Evolutionary conservation across 108 stramenopile species (phyloP), one percentile per base, ranked within the genome.

Genomic region (Bacterosira constricta): DNA sequence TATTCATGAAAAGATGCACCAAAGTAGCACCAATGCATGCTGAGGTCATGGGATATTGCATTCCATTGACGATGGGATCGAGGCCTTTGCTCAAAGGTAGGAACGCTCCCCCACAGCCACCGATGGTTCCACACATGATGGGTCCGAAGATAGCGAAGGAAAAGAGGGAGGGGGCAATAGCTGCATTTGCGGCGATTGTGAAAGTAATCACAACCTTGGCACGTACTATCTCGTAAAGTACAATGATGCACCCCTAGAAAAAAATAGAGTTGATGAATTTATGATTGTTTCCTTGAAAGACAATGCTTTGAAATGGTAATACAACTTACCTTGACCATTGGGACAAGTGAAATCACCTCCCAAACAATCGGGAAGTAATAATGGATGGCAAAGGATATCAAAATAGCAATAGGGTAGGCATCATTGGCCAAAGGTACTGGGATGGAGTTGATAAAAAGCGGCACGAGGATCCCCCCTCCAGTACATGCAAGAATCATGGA

Each of bases 401-500:
- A 30, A 41, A 93, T 89, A 17, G 89, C 89, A 69, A 92, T 78
- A 11, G 92, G 91, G 55, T 93, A 93, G 9, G 93, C 85, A 80
- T 96, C 95, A 55, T 73, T 82, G 1, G 85, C 80, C 6, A 96
- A 64, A 0, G 91, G 85, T 4, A 96, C 95, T 6, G 92, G 90
- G 45, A 90, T 81, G 26, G 59, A 39, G 68, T 96, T 96, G 63
- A 96, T 63, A 52, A 93, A 87, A 30, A 93, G 77, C 9, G 95
- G 95, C 21, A 96, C 95, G n/a, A 96, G 47, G 37, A 91, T 93
- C 4, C 95, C 95, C 13, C 95, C 95, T 15, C 95, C 95, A 17
- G 90, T 92, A 52, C 89, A 93, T 6, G 85, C 84, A 11, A 93
- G 59, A 35, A 90, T 81, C 85, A 91, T 77, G 61, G 44, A 69